A percentile compares a stretch with the other conserved stretches of the same genome.
phyloP scores from a whole-genome alignment of 2,329 filamentous ascomycete species.

The Aspergillus bombycis region DNA sequence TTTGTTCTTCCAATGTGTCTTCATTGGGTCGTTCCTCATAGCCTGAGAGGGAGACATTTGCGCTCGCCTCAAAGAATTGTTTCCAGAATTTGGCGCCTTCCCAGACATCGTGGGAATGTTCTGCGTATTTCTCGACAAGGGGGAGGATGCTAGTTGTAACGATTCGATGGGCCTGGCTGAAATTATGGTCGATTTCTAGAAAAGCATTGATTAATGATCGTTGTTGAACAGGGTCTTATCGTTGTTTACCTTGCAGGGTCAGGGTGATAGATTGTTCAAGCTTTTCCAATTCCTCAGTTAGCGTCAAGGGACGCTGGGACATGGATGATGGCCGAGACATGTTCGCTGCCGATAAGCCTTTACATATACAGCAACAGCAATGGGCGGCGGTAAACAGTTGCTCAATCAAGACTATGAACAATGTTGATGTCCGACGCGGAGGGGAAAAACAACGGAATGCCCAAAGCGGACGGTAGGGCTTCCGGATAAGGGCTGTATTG shows the following conservation, averaged over 20 bases:
- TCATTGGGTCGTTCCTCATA: conserved; percentile 77
- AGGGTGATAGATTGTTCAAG: conserved; percentile 96
- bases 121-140: conserved; percentile 91
- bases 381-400: neutral
- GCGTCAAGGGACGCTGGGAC: conserved; percentile 65
- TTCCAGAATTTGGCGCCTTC: conserved; percentile 99
- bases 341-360: conserved; percentile 1
- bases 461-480: conserved; percentile 40
- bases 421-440: conserved; percentile 27
- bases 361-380: neutral
- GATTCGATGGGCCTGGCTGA: conserved; percentile 93
- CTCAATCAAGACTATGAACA: conserved; percentile 1
- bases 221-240: conserved; percentile 12
- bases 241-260: conserved; percentile 76
- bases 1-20: conserved; percentile 59
- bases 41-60: conserved; percentile 92
- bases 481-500: conserved; percentile 34
- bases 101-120: conserved; percentile 93
- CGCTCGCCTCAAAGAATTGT: conserved; percentile 98
- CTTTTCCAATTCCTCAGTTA: conserved; percentile 94
- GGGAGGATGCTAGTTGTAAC: conserved; percentile 92
- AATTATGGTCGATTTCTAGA: conserved; percentile 96
- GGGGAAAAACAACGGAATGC: conserved; percentile 32
- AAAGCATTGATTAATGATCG: conserved; percentile 11
- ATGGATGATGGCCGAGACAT: conserved; percentile 57